phyloP scores from a whole-genome alignment of 805 yeast genomes.

The Scheffersomyces coipomensis region DNA sequence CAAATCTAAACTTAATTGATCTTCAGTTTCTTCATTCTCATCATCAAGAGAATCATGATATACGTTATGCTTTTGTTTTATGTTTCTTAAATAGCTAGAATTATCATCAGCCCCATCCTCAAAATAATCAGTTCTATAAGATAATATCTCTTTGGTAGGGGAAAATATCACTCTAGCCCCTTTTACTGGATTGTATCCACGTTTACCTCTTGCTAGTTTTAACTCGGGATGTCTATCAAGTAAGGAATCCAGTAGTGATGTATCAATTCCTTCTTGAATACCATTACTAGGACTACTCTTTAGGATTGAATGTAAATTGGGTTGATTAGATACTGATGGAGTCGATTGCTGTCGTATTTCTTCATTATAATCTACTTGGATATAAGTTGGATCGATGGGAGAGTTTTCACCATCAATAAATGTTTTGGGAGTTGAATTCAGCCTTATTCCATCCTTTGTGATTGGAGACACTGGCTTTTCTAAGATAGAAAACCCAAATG shows the following conservation, averaged over 20 bases:
- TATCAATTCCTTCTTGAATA: neutral
- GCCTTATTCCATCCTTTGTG: conserved; percentile 8
- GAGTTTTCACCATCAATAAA: conserved; percentile 1
- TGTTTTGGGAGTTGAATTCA: conserved; percentile 19
- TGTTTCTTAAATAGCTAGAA: conserved; percentile 3
- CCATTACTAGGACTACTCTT: conserved; percentile 7
- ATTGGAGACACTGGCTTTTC: conserved; percentile 9
- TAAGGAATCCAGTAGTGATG: conserved; percentile 8
- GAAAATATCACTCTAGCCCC: conserved; percentile 32
- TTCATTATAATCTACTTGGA: neutral
- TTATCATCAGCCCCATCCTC: conserved; percentile 9
- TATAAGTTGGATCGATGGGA: conserved; percentile 10
- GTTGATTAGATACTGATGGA: neutral
- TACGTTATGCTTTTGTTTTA: neutral
- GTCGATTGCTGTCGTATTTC: neutral
- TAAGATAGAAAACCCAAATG: conserved; percentile 10
- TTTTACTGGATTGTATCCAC: conserved; percentile 28
- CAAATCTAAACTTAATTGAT: neutral
- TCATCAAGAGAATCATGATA: neutral
- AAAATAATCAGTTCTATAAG: conserved; percentile 16
- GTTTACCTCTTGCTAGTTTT: conserved; percentile 11
- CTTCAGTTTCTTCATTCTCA: neutral
- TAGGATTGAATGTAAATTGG: conserved; percentile 8
- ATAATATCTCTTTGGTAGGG: conserved; percentile 27
- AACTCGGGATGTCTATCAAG: conserved; percentile 16